These are phyloP conservation scores for Saturnispora serradocipensis DNA, from an alignment of 805 yeast species.

Conservation along the genomic window DNA sequence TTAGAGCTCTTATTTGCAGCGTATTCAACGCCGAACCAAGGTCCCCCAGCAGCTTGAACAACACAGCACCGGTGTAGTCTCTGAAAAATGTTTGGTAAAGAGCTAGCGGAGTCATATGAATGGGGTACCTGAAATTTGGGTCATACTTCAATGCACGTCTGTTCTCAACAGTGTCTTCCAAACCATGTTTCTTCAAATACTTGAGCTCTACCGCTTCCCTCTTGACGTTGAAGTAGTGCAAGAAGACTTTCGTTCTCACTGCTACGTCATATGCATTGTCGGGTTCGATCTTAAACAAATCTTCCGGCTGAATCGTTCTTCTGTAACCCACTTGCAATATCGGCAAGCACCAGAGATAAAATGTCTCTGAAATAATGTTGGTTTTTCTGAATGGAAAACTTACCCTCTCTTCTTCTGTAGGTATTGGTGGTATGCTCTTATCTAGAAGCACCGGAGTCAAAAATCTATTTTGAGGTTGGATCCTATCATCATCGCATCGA, in stretches of 20 bases:
- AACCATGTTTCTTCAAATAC: constrained; percentile 27
- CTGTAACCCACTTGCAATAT: constrained; percentile 58
- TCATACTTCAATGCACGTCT: constrained; percentile 24
- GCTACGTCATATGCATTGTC: constrained; percentile 33
- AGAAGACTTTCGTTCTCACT: constrained; percentile 28
- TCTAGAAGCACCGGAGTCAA: constrained; percentile 26
- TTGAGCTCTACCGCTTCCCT: constrained; percentile 25
- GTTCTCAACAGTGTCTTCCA: constrained; percentile 30
- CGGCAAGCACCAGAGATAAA: constrained; percentile 65
- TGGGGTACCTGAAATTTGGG: constrained; percentile 35
- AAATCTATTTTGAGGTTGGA: constrained; percentile 29
- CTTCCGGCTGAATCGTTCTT: constrained; percentile 59
- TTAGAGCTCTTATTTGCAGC: constrained; percentile 53
- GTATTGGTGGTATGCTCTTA: constrained; percentile 41
- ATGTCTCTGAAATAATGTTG: constrained; percentile 33
- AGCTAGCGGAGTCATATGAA: constrained; percentile 35
- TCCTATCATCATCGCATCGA: constrained; percentile 15
- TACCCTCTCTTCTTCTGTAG: constrained; percentile 40
- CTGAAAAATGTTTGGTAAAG: constrained; percentile 41
- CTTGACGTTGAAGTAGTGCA: constrained; percentile 25
- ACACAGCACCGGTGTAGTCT: constrained; percentile 33
- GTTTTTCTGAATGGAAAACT: constrained; percentile 35
- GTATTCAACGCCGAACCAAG: constrained; percentile 51
- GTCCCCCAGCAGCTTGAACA: constrained; percentile 39
- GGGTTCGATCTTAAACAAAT: constrained; percentile 41